Percentiles rank a stretch among this genome's conserved stretches.
Conservation (phyloP, 1,284 basidiomycete species). For the Bjerkandera adusta region DNA sequence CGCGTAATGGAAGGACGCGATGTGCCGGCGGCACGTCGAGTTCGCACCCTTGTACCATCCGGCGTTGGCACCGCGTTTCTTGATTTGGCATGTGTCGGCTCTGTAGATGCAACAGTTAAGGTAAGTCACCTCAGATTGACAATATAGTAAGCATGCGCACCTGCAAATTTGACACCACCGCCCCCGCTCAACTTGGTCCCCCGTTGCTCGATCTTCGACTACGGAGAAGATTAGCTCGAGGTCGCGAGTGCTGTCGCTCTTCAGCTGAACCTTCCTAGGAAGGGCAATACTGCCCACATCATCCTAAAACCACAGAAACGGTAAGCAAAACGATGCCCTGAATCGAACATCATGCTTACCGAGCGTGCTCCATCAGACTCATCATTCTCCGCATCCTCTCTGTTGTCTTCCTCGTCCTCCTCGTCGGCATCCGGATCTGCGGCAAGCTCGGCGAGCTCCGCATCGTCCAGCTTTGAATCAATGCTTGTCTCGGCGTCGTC, state of each 20-base stretch:
- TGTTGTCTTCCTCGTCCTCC: too few species aligned
- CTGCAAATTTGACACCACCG: slow-evolving; percentile 1
- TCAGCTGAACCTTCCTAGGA: too few species aligned
- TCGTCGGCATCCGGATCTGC: too few species aligned
- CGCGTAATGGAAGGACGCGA: slow-evolving; percentile 4
- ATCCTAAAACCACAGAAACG: too few species aligned
- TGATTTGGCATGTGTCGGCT: neutral
- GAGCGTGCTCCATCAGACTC: too few species aligned
- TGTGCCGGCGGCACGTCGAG: slow-evolving; percentile 11
- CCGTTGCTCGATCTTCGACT: neutral
- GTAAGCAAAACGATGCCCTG: too few species aligned
- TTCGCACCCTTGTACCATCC: slow-evolving; percentile 10
- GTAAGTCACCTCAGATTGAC: neutral
- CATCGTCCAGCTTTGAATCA: too few species aligned
- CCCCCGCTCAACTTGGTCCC: neutral
- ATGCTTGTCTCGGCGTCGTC: too few species aligned
- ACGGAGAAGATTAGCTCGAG: neutral
- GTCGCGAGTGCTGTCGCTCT: neutral
- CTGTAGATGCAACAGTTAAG: neutral
- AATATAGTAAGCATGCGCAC: neutral
- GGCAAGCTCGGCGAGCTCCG: too few species aligned
- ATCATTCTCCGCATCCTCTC: too few species aligned
- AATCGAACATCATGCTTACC: too few species aligned
- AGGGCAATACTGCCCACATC: too few species aligned
- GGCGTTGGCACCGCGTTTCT: neutral